Conservation (phyloP, 169 alveolate species). For the Eimeria praecox region DNA sequence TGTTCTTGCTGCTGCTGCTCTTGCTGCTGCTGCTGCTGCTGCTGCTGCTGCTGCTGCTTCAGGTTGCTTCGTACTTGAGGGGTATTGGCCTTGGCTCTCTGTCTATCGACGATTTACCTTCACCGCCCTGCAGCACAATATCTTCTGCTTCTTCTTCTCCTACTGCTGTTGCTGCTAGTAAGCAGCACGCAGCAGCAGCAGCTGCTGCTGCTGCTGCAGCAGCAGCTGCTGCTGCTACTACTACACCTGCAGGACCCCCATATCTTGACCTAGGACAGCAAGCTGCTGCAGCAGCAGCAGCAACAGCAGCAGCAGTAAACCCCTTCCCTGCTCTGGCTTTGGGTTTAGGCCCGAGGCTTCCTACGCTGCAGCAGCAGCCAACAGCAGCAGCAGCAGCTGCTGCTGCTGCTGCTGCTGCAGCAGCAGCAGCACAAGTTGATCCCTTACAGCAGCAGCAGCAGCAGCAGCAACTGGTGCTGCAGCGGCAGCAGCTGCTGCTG, state of each 20-base stretch:
- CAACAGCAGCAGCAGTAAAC: conserved; percentile 36
- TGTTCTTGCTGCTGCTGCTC: background rate
- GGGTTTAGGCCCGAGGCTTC: conserved; percentile 25
- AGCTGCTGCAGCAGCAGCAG: conserved; percentile 20
- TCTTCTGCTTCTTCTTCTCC: conserved; percentile 31
- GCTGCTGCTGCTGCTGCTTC: conserved; percentile 49
- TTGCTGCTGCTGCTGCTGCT: conserved; percentile 23
- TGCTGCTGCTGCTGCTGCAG: background rate
- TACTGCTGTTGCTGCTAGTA: conserved; percentile 10
- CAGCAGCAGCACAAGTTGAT: background rate
- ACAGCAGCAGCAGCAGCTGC: conserved; percentile 45
- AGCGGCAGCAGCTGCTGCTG: conserved; percentile 54
- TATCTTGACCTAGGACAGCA: background rate
- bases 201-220: conserved; percentile 1
- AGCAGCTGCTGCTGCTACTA: background rate
- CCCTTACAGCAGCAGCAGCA: conserved; percentile 29
- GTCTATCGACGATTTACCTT: conserved; percentile 1
- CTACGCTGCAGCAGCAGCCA: background rate
- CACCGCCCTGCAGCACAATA: conserved; percentile 42
- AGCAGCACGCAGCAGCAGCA: background rate
- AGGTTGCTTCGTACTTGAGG: conserved; percentile 18
- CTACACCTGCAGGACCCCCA: background rate
- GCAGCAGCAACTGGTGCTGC: conserved; percentile 37
- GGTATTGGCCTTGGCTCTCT: conserved; percentile 17
- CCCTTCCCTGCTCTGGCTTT: background rate